Evolutionary conservation across 2,329 filamentous ascomycete species (phyloP).

Genomic region (Annulohypoxylon truncatum): DNA sequence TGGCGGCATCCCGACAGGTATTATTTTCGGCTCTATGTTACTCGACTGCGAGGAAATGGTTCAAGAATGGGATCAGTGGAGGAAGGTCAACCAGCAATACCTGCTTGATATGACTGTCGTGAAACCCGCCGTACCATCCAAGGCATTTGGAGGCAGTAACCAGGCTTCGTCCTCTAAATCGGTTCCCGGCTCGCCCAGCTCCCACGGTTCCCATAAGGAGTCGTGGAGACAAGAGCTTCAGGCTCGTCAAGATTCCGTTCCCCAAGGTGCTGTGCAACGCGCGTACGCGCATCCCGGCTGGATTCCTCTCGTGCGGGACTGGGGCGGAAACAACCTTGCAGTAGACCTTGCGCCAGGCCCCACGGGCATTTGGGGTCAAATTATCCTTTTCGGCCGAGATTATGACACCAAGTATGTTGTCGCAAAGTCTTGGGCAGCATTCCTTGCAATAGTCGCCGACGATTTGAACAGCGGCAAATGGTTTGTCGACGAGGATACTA

Average conservation of each 20-base stretch:
- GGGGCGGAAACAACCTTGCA: constrained; percentile 98
- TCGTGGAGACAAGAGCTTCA: constrained; percentile 89
- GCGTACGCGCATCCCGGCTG: constrained; percentile 93
- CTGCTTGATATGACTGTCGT: constrained; percentile 70
- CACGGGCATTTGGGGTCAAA: constrained; percentile 91
- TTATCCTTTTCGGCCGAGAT: constrained; percentile 96
- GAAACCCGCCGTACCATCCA: constrained; percentile 74
- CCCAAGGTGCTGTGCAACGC: constrained; percentile 86
- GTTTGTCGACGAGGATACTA: constrained; percentile 90
- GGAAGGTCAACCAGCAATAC: constrained; percentile 90
- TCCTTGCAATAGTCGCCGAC: constrained; percentile 88
- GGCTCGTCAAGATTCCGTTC: constrained; percentile 87
- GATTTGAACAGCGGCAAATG: constrained; percentile 91
- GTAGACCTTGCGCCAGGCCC: constrained; percentile 93
- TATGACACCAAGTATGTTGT: constrained; percentile 99
- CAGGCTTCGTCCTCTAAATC: constrained; percentile 77
- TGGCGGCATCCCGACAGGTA: constrained; percentile 87
- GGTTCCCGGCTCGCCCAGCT: constrained; percentile 61
- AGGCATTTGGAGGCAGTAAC: constrained; percentile 74
- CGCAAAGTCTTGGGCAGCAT: constrained; percentile 88
- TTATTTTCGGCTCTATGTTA: constrained; percentile 94
- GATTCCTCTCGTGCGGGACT: constrained; percentile 96
- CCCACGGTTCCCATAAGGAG: constrained; percentile 64
- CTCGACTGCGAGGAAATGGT: constrained; percentile 98
- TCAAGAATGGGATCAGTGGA: constrained; percentile 98